Conservation (phyloP, 1,284 basidiomycete species). For the Apiotrichum porosum region DNA sequence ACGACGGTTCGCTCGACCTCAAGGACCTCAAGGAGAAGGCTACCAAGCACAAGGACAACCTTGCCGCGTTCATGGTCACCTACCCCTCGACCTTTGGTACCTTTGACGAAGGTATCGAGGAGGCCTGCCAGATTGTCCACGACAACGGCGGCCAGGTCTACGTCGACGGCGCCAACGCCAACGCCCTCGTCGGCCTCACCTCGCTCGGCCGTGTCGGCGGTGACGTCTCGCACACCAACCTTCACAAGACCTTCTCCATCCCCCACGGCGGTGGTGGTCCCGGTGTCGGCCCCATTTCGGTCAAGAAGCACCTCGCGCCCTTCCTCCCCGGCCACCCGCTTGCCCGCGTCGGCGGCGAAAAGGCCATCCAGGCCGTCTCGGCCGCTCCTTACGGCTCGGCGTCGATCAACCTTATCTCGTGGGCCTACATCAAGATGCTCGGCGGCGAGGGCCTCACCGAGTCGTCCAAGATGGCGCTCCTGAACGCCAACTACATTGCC, state of each 20-base stretch:
- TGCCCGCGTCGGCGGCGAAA: conserved; percentile 58
- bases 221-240: conserved; percentile 95
- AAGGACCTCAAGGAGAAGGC: conserved; percentile 81
- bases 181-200: conserved; percentile 91
- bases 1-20: conserved; percentile 84
- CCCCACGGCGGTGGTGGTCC: conserved; percentile 98
- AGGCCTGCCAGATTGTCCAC: conserved; percentile 91
- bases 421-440: conserved; percentile 98
- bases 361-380: conserved; percentile 80
- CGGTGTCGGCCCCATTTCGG: conserved; percentile 85
- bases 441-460: conserved; percentile 82
- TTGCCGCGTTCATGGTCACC: conserved; percentile 97
- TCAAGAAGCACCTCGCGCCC: conserved; percentile 84
- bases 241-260: conserved; percentile 71
- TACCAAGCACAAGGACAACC: conserved; percentile 79
- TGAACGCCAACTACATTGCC: conserved; percentile 98
- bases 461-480: conserved; percentile 77
- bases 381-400: conserved; percentile 92
- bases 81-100: conserved; percentile 97
- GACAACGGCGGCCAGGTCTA: conserved; percentile 96
- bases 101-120: conserved; percentile 86
- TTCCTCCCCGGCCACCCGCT: conserved; percentile 92
- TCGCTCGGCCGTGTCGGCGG: conserved; percentile 94
- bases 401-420: conserved; percentile 92
- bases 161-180: conserved; percentile 93